phyloP scores from a whole-genome alignment of 352 stramenopile species.

The Thraustochytrium sp. region DNA sequence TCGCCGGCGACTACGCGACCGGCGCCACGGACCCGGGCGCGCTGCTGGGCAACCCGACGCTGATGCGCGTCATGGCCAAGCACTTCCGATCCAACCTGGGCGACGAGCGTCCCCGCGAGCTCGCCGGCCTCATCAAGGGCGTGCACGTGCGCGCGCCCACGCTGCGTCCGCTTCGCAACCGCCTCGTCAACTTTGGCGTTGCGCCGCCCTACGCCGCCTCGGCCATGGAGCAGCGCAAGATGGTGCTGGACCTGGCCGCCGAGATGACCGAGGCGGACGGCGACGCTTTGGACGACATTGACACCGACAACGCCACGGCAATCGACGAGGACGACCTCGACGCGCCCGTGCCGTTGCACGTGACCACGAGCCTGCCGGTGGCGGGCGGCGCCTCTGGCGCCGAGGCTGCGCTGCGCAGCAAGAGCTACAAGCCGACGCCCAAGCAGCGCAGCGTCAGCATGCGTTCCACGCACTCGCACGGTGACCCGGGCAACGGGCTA shows the following conservation, averaged over 20 bases:
- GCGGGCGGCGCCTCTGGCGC: neutral
- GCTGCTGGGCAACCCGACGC: neutral
- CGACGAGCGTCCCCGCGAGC: neutral
- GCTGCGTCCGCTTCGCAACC: neutral
- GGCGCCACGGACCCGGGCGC: neutral
- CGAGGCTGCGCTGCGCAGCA: neutral
- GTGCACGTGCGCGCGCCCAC: neutral
- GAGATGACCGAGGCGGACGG: neutral
- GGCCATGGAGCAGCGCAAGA: neutral
- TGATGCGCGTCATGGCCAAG: conserved; percentile 3
- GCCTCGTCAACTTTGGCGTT: neutral
- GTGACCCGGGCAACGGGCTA: neutral
- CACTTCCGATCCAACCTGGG: neutral
- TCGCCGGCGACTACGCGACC: neutral
- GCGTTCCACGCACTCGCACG: neutral
- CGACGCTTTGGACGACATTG: no score
- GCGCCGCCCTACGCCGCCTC: neutral
- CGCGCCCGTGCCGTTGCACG: neutral
- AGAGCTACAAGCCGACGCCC: conserved; percentile 24
- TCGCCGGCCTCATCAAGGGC: neutral
- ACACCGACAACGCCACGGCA: conserved; percentile 52
- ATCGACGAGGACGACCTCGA: neutral
- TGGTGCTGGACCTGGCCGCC: neutral
- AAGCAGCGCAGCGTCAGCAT: neutral
- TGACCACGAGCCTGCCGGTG: neutral